phyloP scores from a whole-genome alignment of 2,329 filamentous ascomycete species.

The Epichloe brachyelytri region DNA sequence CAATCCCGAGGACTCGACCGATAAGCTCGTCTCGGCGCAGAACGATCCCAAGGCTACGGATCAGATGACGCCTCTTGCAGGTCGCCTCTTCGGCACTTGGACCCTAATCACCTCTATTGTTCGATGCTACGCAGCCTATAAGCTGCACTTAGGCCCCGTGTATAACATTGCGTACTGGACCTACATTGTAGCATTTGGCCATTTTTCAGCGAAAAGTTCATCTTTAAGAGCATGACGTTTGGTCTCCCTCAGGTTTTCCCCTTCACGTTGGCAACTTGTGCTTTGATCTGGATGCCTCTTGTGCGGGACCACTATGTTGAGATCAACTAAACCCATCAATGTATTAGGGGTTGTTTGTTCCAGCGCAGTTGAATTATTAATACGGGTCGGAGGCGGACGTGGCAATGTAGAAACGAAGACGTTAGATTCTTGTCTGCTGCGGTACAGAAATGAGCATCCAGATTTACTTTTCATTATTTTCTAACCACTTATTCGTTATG shows the following conservation, averaged over 20 bases:
- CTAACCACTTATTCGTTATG: neutral
- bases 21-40: constrained; percentile 36
- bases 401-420: neutral
- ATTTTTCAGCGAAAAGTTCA: constrained; percentile 72
- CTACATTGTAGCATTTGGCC: constrained; percentile 62
- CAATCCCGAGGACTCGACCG: constrained; percentile 39
- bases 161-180: constrained; percentile 77
- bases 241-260: constrained; percentile 43
- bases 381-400: neutral
- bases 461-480: neutral
- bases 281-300: constrained; percentile 46
- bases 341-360: neutral
- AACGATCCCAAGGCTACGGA: constrained; percentile 35
- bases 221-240: constrained; percentile 64
- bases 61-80: constrained; percentile 61
- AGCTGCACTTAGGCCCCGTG: constrained; percentile 57
- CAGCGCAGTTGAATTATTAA: neutral
- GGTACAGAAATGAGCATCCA: neutral
- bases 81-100: constrained; percentile 78
- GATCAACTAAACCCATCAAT: constrained; percentile 13
- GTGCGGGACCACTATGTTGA: constrained; percentile 61
- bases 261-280: constrained; percentile 35
- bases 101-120: constrained; percentile 67
- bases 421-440: neutral
- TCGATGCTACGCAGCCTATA: constrained; percentile 72